Evolutionary conservation across 2,329 filamentous ascomycete genomes (phyloP).

Genomic region (Zopfia rhizophila): DNA sequence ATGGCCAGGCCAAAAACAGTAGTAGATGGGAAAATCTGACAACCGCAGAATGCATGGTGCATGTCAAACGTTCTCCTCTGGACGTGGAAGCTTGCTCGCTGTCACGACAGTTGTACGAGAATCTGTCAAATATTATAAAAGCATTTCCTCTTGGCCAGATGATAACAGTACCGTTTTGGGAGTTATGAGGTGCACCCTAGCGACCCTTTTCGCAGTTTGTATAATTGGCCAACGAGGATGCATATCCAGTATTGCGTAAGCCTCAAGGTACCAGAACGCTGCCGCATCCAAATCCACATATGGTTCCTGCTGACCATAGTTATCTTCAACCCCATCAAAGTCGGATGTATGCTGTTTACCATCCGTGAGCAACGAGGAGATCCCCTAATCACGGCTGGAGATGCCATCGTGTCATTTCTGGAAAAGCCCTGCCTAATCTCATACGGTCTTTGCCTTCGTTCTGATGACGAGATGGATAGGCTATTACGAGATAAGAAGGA

Average conservation of each 20-base stretch:
- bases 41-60: slow-evolving; percentile 5
- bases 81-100: too few relatives aligned
- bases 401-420: slow-evolving; percentile 15
- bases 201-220: too few relatives aligned
- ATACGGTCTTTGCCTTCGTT: slow-evolving; percentile 2
- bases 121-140: slow-evolving; percentile 8
- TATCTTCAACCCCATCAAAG: slow-evolving; percentile 11
- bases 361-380: slow-evolving; percentile 5
- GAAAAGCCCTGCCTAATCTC: not conserved
- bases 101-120: too few relatives aligned
- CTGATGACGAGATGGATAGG: slow-evolving; percentile 1
- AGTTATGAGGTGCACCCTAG: too few relatives aligned
- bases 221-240: too few relatives aligned
- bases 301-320: slow-evolving; percentile 9
- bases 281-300: slow-evolving; percentile 12
- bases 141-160: not conserved
- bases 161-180: slow-evolving; percentile 3
- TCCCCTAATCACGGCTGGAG: slow-evolving; percentile 14
- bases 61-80: too few relatives aligned
- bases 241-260: slow-evolving; percentile 15
- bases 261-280: slow-evolving; percentile 7
- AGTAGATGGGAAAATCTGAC: slow-evolving; percentile 5
- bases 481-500: slow-evolving; percentile 1
- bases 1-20: not conserved
- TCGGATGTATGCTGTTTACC: slow-evolving; percentile 9